Conservation (phyloP, 2,329 filamentous ascomycete species). For the Botryotinia globosa region DNA sequence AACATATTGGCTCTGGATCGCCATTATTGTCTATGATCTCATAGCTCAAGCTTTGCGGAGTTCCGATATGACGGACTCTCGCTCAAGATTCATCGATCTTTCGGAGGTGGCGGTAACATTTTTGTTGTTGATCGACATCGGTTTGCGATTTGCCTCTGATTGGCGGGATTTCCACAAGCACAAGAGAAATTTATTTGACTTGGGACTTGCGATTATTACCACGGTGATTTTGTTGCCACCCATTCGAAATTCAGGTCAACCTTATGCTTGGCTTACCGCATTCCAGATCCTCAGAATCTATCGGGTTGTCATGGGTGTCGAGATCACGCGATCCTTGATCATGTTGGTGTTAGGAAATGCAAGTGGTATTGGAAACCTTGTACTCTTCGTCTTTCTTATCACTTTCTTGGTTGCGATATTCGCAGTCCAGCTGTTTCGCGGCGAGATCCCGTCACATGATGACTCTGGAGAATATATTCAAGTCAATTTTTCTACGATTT, state of each 20-base stretch:
- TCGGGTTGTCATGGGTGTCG: slow-evolving; percentile 83
- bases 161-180: slow-evolving; percentile 77
- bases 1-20: slow-evolving; percentile 73
- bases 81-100: slow-evolving; percentile 63
- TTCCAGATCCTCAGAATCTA: slow-evolving; percentile 94
- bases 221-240: slow-evolving; percentile 80
- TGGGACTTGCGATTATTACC: slow-evolving; percentile 76
- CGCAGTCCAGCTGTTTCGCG: slow-evolving; percentile 87
- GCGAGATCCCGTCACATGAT: slow-evolving; percentile 69
- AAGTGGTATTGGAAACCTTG: slow-evolving; percentile 86
- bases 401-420: slow-evolving; percentile 94
- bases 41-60: slow-evolving; percentile 75
- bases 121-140: slow-evolving; percentile 76
- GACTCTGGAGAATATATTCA: slow-evolving; percentile 58
- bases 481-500: slow-evolving; percentile 85
- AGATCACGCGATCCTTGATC: slow-evolving; percentile 84
- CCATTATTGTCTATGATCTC: slow-evolving; percentile 77
- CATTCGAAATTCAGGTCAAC: slow-evolving; percentile 67
- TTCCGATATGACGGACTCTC: slow-evolving; percentile 64
- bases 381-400: slow-evolving; percentile 93
- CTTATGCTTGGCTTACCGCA: slow-evolving; percentile 84
- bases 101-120: slow-evolving; percentile 76
- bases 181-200: slow-evolving; percentile 75
- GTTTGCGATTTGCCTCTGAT: slow-evolving; percentile 72
- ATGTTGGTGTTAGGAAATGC: slow-evolving; percentile 86